phyloP scores from a whole-genome alignment of 768 basidiomycete genomes.

The Neoboletus brunneissimus region DNA sequence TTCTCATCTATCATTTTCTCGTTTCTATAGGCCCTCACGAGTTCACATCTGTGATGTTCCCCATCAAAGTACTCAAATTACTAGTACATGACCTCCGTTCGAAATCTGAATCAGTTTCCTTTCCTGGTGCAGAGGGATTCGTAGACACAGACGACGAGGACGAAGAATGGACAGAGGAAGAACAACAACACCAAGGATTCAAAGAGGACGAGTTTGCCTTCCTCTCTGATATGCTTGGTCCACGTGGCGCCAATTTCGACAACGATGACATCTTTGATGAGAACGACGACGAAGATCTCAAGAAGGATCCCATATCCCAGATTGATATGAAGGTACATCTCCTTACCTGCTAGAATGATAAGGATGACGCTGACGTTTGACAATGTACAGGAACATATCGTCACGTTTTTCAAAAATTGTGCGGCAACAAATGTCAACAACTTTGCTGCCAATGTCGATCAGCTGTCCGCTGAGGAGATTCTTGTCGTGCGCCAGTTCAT shows the following conservation, averaged over 20 bases:
- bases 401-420: conserved; percentile 67
- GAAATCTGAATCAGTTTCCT: conserved; percentile 68
- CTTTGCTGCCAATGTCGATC: conserved; percentile 61
- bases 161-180: conserved; percentile 95
- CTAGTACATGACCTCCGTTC: conserved; percentile 81
- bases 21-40: conserved; percentile 69
- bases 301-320: conserved; percentile 79
- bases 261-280: conserved; percentile 74
- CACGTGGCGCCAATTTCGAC: conserved; percentile 69
- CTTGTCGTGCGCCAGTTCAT: conserved; percentile 57
- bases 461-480: conserved; percentile 69
- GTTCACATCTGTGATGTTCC: conserved; percentile 85
- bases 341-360: conserved; percentile 5
- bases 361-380: neutral
- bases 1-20: conserved; percentile 22
- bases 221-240: conserved; percentile 80
- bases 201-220: conserved; percentile 79
- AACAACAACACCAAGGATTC: conserved; percentile 53
- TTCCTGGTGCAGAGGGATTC: conserved; percentile 57
- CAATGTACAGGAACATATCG: conserved; percentile 55
- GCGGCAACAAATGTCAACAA: conserved; percentile 58
- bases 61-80: conserved; percentile 88
- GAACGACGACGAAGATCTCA: conserved; percentile 83
- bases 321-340: conserved; percentile 70
- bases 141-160: conserved; percentile 82